These are phyloP conservation scores for Beauveria medogensis DNA, from an alignment of 2,329 filamentous ascomycete species.

Conservation along the genomic window DNA sequence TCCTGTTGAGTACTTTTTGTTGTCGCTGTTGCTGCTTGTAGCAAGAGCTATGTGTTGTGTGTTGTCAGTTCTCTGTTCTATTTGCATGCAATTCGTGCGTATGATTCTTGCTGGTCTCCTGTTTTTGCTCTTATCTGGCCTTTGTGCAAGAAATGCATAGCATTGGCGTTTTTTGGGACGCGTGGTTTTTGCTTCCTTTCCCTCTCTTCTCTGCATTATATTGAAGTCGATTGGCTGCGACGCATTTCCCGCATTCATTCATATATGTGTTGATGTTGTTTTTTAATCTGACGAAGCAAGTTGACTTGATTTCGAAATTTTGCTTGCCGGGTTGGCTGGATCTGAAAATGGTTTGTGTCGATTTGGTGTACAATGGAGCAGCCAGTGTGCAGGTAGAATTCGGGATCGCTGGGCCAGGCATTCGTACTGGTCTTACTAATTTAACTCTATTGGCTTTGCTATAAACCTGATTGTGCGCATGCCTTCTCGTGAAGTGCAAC, in stretches of 20 bases:
- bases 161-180: conserved; percentile 1
- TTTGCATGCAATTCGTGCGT: neutral
- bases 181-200: neutral
- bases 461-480: neutral
- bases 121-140: neutral
- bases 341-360: neutral
- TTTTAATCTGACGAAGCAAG: neutral
- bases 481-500: neutral
- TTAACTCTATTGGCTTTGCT: neutral
- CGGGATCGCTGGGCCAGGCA: neutral
- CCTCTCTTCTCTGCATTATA: neutral
- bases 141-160: conserved; percentile 1
- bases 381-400: neutral
- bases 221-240: neutral
- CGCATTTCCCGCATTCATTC: neutral
- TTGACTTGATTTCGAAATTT: conserved; percentile 3
- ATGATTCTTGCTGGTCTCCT: neutral
- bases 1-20: neutral
- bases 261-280: conserved; percentile 6
- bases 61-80: neutral
- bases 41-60: neutral
- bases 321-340: conserved; percentile 1
- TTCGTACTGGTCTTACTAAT: conserved; percentile 2
- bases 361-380: conserved; percentile 6
- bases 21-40: neutral